Conservation (phyloP, 805 yeast genomes). For the Starmerella apis region DNA sequence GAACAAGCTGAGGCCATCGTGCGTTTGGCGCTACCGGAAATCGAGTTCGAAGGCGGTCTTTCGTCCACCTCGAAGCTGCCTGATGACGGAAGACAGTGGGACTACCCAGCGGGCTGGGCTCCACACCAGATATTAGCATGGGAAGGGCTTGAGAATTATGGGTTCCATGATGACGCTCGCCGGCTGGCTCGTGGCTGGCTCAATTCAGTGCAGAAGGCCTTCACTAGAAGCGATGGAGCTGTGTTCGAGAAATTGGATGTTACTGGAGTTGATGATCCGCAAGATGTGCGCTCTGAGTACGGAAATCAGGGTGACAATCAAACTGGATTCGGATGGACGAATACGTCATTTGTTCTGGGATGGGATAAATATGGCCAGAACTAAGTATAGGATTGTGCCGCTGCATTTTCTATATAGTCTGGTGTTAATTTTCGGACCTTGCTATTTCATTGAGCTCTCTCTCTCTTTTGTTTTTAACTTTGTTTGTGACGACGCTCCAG, state of each 20-base stretch:
- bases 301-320: slow-evolving; percentile 96
- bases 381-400: not conserved
- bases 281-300: slow-evolving; percentile 87
- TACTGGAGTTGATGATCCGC: slow-evolving; percentile 70
- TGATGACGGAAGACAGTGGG: slow-evolving; percentile 83
- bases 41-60: slow-evolving; percentile 83
- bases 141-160: slow-evolving; percentile 72
- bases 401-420: not conserved
- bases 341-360: slow-evolving; percentile 51
- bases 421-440: too few relatives aligned
- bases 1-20: slow-evolving; percentile 62
- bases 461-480: too few relatives aligned
- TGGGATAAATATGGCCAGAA: slow-evolving; percentile 10
- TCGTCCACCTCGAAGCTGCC: slow-evolving; percentile 76
- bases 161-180: slow-evolving; percentile 51
- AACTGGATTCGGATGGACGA: slow-evolving; percentile 98
- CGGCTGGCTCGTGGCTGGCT: slow-evolving; percentile 81
- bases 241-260: slow-evolving; percentile 95
- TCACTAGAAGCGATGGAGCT: slow-evolving; percentile 85
- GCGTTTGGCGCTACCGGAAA: slow-evolving; percentile 45
- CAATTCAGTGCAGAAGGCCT: slow-evolving; percentile 65
- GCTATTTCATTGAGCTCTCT: too few relatives aligned
- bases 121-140: slow-evolving; percentile 94
- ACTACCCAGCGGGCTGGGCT: slow-evolving; percentile 97
- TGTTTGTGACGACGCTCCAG: too few relatives aligned